These are phyloP conservation scores for Solanum habrochaites DNA, from an alignment of 257 asterid genomes.

Conservation along the genomic window DNA sequence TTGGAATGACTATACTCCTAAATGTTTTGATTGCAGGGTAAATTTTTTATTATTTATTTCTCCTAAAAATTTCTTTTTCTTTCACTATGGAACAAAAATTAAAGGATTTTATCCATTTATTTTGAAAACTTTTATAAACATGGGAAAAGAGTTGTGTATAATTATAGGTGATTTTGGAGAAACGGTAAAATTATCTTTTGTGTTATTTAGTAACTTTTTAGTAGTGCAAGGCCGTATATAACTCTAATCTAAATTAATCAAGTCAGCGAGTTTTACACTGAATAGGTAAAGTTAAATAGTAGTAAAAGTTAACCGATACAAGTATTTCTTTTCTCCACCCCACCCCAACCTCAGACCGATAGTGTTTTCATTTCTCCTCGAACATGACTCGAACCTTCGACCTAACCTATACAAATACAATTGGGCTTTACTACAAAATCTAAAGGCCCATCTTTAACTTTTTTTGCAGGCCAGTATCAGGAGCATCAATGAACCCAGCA, in stretches of 20 bases:
- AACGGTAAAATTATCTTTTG: too few species aligned
- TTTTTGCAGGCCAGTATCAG: conserved; percentile 47
- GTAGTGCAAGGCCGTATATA: too few species aligned
- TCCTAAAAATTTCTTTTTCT: neutral
- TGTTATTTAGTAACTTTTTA: too few species aligned
- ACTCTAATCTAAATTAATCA: neutral
- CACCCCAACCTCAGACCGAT: neutral
- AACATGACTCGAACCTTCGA: neutral
- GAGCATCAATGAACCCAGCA: conserved; percentile 62
- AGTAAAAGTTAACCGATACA: neutral
- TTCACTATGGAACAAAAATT: neutral
- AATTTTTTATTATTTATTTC: neutral
- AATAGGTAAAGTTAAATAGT: too few species aligned
- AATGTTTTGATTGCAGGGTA: conserved; percentile 59
- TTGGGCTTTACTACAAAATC: neutral
- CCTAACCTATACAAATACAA: neutral
- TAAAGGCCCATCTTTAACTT: neutral
- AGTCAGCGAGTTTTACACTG: too few species aligned
- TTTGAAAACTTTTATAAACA: neutral
- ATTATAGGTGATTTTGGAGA: too few species aligned
- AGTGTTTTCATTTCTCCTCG: neutral
- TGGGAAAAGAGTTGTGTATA: neutral
- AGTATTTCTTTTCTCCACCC: neutral
- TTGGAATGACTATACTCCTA: conserved; percentile 57
- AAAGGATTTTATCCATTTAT: neutral